Evolutionary conservation across 306 rosid genomes (phyloP).

Genomic region (Malus asiatica): DNA sequence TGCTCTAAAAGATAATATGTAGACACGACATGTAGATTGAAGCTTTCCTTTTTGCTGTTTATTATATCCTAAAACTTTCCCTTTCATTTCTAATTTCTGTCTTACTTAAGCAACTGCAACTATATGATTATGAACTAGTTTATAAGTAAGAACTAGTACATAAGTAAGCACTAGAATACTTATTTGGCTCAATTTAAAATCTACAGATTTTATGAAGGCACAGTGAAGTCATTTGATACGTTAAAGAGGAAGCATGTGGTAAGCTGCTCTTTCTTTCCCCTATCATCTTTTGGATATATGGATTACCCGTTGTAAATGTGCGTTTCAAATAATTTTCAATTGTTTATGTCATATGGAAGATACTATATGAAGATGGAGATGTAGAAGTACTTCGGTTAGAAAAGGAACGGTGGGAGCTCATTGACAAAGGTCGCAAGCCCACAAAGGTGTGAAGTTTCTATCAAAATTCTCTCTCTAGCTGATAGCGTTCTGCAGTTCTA

Average conservation of each 20-base stretch:
- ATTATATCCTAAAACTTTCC: background rate
- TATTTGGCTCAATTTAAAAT: slow-evolving; percentile 16
- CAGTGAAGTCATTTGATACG: slow-evolving; percentile 75
- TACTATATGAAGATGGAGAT: slow-evolving; percentile 62
- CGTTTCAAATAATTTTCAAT: slow-evolving; percentile 3
- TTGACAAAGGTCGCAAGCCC: slow-evolving; percentile 43
- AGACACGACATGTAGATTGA: background rate
- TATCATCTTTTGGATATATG: slow-evolving; percentile 7
- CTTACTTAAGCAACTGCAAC: slow-evolving; percentile 5
- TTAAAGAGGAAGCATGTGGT: slow-evolving; percentile 88
- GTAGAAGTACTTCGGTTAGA: slow-evolving; percentile 55
- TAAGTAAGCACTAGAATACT: background rate
- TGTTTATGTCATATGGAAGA: slow-evolving; percentile 39
- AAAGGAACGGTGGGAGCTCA: slow-evolving; percentile 54
- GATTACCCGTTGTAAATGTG: background rate
- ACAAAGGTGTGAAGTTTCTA: slow-evolving; percentile 31
- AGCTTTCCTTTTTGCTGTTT: background rate
- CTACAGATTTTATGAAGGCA: slow-evolving; percentile 83
- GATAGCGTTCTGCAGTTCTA: slow-evolving; percentile 1
- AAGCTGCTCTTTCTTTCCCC: slow-evolving; percentile 32
- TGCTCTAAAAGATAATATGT: background rate
- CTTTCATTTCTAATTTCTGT: background rate
- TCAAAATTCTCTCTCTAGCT: slow-evolving; percentile 15
- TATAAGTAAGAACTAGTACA: background rate
- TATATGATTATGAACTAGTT: background rate